Percentiles rank a stretch among this genome's conserved stretches.
These are phyloP conservation scores for Kluyveromyces sp. DNA, from an alignment of 1,139 yeast species.

Conservation along the genomic window DNA sequence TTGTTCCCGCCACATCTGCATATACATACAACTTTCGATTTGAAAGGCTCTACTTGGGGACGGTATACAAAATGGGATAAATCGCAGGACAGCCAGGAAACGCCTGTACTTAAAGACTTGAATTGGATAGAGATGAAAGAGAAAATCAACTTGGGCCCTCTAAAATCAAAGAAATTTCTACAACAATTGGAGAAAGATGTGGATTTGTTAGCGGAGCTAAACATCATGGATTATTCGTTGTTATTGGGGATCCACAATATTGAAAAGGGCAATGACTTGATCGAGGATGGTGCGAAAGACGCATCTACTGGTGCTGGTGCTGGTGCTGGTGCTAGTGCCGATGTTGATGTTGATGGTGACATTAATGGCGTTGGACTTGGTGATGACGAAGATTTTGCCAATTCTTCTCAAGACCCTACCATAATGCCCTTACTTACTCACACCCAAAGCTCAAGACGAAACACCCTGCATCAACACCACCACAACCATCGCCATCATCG, in stretches of 20 bases:
- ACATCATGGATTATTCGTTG: slow-evolving; percentile 93
- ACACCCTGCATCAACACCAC: background rate
- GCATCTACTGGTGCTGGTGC: no score
- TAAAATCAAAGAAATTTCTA: slow-evolving; percentile 50
- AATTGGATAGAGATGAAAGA: slow-evolving; percentile 73
- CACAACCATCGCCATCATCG: slow-evolving; percentile 1
- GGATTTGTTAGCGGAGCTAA: slow-evolving; percentile 56
- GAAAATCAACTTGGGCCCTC: slow-evolving; percentile 64
- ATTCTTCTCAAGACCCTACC: slow-evolving; percentile 13
- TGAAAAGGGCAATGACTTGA: slow-evolving; percentile 9
- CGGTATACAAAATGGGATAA: slow-evolving; percentile 42
- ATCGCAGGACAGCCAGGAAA: slow-evolving; percentile 16
- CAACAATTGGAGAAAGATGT: slow-evolving; percentile 74
- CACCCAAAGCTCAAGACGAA: slow-evolving; percentile 26
- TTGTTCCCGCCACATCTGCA: slow-evolving; percentile 91
- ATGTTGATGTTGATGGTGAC: slow-evolving; percentile 31
- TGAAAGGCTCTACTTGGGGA: slow-evolving; percentile 91
- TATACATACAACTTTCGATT: slow-evolving; percentile 77
- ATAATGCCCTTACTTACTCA: slow-evolving; percentile 38
- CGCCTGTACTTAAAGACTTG: slow-evolving; percentile 63
- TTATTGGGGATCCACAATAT: slow-evolving; percentile 82
- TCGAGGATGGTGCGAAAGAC: slow-evolving; percentile 25
- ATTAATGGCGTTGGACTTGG: slow-evolving; percentile 10
- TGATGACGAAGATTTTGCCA: slow-evolving; percentile 22
- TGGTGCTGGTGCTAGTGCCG: no score